phyloP scores from a whole-genome alignment of 306 rosid genomes.

The Dalbergia oliveri region DNA sequence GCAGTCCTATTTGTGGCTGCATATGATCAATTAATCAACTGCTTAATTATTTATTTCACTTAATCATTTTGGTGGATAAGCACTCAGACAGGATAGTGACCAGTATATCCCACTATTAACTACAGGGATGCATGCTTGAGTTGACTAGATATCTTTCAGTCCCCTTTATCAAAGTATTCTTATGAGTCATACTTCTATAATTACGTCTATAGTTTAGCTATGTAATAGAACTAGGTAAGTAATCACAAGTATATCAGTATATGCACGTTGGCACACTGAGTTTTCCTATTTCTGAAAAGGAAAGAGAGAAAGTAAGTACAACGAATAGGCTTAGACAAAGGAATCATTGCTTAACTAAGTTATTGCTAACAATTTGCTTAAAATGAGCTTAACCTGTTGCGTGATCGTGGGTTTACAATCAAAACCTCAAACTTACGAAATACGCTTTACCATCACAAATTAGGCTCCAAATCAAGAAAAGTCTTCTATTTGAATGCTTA shows the following conservation, averaged over 20 bases:
- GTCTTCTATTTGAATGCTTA: conserved; percentile 34
- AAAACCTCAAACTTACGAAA: conserved; percentile 43
- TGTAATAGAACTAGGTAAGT: conserved; percentile 20
- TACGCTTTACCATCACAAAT: conserved; percentile 41
- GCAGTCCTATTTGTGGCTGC: conserved; percentile 2
- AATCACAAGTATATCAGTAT: background rate
- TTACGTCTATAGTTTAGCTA: background rate
- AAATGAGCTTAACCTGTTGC: conserved; percentile 40
- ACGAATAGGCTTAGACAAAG: conserved; percentile 16
- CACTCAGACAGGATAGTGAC: background rate
- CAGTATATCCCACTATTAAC: conserved; percentile 28
- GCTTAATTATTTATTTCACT: background rate
- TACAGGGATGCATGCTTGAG: conserved; percentile 21
- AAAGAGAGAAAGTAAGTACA: background rate
- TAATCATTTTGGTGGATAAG: background rate
- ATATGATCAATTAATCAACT: background rate
- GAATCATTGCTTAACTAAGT: conserved; percentile 43
- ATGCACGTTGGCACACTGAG: conserved; percentile 1
- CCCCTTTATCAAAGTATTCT: background rate
- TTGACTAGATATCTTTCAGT: background rate
- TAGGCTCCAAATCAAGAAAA: conserved; percentile 42
- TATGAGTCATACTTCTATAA: background rate
- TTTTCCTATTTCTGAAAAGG: background rate
- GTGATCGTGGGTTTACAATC: conserved; percentile 48
- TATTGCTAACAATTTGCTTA: conserved; percentile 38